These are phyloP conservation scores for Trichoderma lentiforme DNA, from an alignment of 2,329 filamentous ascomycete genomes.

Conservation along the genomic window DNA sequence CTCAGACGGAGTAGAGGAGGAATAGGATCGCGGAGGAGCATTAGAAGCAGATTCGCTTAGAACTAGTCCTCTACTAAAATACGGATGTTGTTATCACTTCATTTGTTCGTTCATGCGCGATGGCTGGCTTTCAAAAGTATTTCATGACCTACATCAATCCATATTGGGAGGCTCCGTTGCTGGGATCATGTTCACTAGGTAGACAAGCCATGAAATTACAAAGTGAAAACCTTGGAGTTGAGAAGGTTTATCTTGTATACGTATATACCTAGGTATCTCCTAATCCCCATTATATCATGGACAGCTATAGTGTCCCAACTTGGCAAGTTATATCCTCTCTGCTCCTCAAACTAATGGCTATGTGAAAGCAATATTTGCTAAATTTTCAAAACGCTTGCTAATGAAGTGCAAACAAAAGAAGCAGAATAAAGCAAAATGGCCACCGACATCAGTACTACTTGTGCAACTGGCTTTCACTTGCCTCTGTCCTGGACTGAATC, in stretches of 20 bases:
- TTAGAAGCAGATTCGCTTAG: not conserved
- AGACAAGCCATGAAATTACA: not conserved
- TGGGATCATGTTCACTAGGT: not conserved
- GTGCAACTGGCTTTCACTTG: conserved; percentile 20
- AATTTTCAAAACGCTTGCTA: not conserved
- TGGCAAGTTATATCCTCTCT: not conserved
- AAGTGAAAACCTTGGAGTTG: not conserved
- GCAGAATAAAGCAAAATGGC: not conserved
- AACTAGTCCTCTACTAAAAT: not conserved
- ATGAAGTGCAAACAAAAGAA: not conserved
- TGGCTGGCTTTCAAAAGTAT: not conserved
- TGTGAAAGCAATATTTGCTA: not conserved
- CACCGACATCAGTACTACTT: conserved; percentile 2
- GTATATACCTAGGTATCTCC: not conserved
- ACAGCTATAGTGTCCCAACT: not conserved
- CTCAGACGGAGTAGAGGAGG: conserved; percentile 4
- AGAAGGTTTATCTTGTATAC: not conserved
- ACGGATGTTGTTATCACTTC: not conserved
- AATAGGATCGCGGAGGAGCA: not conserved
- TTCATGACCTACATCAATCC: not conserved
- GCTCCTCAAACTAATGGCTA: not conserved
- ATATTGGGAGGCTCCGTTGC: not conserved
- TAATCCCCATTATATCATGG: not conserved
- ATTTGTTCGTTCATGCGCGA: not conserved
- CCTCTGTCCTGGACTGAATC: not conserved